Base-by-base conservation (phyloP, 495 filamentous ascomycete genomes). In the Elaphomyces granulatus region DNA sequence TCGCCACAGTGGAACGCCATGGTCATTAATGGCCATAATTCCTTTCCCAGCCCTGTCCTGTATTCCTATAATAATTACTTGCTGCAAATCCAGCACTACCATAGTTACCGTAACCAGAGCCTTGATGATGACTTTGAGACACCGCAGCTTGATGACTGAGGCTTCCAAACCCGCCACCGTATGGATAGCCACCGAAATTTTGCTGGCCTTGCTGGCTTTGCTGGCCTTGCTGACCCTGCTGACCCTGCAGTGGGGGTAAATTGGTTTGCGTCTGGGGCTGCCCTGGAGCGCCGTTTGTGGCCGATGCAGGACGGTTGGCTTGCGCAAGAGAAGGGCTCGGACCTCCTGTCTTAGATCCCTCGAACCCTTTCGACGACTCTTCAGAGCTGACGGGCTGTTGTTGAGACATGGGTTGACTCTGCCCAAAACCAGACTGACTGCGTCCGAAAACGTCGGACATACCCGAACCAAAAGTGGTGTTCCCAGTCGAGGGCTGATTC, bases 251-350 rank as follows among this genome's bases (percentile, higher is more conserved):
- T 17, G 81, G 81, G 19, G 83, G 84, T 34, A 88, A 67, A 20
- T 80, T 74, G 34, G 59, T 58, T 47, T 71, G 68, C 26, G 56
- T 62, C 47, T 66, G 61, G 37, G 69, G 59, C 54, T 85, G 81
- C 4, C 71, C 72, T 14, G 75, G 72, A 10, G 68, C 70, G 45
- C 70, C 78, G 59, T 86, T 90, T 10, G 80, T 78, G 10, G 87
- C 84, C 21, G 87, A 93, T 15, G 83, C 85, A 12, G 87, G 86
- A 41, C 87, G 81, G 50, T 67, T 68, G 26, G 83, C 79, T 50
- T 83, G 81, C 20, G 75, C 77, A 19, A 93, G 72, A 4, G 84
- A 84, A 20, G 87, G 87, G 59, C 84, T 92, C 2, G 87, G 86
- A 4, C 83, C 85, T 32, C 71, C 70, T 23, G 76, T 63, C 50